Base-by-base conservation (phyloP, 176 grass and related monocot species). In the Tuctoria greenei region DNA sequence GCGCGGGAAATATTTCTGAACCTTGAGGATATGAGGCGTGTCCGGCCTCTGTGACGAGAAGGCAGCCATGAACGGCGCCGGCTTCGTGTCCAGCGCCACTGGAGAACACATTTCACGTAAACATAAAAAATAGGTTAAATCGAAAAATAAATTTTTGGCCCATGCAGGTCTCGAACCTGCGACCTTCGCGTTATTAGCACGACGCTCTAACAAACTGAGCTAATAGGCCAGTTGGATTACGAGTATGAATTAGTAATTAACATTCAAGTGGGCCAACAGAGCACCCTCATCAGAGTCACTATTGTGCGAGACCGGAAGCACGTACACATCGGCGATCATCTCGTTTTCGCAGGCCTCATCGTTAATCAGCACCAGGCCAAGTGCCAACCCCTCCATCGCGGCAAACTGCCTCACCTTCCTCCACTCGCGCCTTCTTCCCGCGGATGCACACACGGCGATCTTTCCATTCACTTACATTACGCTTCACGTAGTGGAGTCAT, bases 161-260 rank as follows among this genome's bases (percentile, higher is more conserved):
- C 72, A 97, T 93, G 85, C 87, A 97, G 90, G 87, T 93, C 50
- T 96, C 82, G 82, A 91, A 93, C 87, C 90, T 93, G 84, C 90
- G 90, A 93, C 90, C 76, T 89, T 89, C 87, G 87, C 87, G 91
- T 90, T 90, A 93, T 93, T 90, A 93, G 87, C 87, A 93, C 90
- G 84, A 93, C 87, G 86, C 84, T 89, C 84, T 93, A 90, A 93
- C 87, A 87, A 89, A 60, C 87, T 89, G 87, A 89, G 82, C 82
- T 85, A 89, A 89, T 85, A 85, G 87, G 82, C 79, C 87, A 0
- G 0, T 1, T 74, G n/a, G 47, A 0, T 1, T 0, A 0, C 0
- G 0, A 0, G 0, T 0, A 18, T 16, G 59, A 7, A 8, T 7
- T 7, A 0, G 31, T 57, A 97, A 1, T 20, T 73, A 1, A 73